A percentile compares a stretch with the other conserved stretches of the same genome.
Conservation (phyloP, 169 alveolate genomes). For the Plasmodium ovale region DNA sequence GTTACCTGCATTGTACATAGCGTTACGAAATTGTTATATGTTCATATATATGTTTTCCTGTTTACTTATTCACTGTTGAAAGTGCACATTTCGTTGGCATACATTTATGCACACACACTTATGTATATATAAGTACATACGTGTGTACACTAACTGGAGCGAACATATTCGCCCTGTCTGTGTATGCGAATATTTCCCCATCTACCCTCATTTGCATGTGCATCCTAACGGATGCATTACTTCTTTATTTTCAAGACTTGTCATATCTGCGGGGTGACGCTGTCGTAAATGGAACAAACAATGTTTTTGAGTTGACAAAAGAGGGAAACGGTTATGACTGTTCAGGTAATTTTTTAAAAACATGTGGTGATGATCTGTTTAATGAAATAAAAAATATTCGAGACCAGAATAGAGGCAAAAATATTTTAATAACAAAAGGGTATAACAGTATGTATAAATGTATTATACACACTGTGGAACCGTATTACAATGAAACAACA, state of each 20-base stretch:
- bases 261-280: constrained; percentile 71
- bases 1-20: neutral
- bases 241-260: constrained; percentile 19
- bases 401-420: constrained; percentile 50
- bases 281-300: constrained; percentile 70
- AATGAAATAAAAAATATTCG: constrained; percentile 36
- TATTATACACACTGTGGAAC: constrained; percentile 72
- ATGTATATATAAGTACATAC: neutral
- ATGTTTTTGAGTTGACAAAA: constrained; percentile 45
- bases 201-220: neutral
- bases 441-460: constrained; percentile 60
- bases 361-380: constrained; percentile 59
- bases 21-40: neutral
- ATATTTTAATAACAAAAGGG: constrained; percentile 69
- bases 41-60: neutral
- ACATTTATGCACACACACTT: neutral
- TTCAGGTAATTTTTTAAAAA: constrained; percentile 73
- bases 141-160: neutral
- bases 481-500: constrained; percentile 68
- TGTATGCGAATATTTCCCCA: neutral
- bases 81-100: neutral
- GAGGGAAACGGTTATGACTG: constrained; percentile 78
- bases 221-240: neutral
- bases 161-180: neutral
- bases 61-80: neutral